These are phyloP conservation scores for Neurospora sp. DNA, from an alignment of 2,329 filamentous ascomycete species.

Conservation along the genomic window DNA sequence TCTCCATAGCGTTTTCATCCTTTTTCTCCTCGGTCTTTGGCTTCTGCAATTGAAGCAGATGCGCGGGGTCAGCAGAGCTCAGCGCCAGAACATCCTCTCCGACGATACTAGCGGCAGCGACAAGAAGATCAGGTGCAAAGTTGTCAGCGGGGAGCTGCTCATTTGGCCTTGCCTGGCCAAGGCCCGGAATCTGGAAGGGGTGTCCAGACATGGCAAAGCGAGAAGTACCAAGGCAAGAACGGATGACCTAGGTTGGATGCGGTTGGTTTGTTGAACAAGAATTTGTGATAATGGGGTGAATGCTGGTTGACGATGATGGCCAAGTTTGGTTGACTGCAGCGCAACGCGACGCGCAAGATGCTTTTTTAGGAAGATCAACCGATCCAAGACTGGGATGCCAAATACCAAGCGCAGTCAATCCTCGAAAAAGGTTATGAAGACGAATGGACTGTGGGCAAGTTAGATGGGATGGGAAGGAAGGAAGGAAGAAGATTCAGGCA, in stretches of 20 bases:
- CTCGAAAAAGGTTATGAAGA: not conserved
- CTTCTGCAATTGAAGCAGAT: not conserved
- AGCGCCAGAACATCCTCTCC: slow-evolving; percentile 3
- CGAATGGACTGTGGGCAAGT: not conserved
- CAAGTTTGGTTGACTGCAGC: not conserved
- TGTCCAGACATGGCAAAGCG: slow-evolving; percentile 11
- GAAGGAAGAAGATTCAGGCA: not conserved
- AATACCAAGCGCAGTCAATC: not conserved
- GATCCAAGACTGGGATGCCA: not conserved
- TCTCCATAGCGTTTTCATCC: not conserved
- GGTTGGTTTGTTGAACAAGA: not conserved
- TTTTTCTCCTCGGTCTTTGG: not conserved
- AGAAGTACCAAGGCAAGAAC: not conserved
- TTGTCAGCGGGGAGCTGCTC: slow-evolving; percentile 14
- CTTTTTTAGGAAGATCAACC: not conserved
- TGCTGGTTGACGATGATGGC: not conserved
- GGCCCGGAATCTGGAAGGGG: slow-evolving; percentile 21
- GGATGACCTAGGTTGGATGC: not conserved
- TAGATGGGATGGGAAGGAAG: not conserved
- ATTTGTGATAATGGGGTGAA: not conserved
- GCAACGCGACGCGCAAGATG: not conserved
- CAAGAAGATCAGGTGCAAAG: slow-evolving; percentile 15
- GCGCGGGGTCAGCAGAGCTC: slow-evolving; percentile 1
- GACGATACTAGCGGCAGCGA: slow-evolving; percentile 11
- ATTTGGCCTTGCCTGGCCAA: slow-evolving; percentile 19